Evolutionary conservation across 2,329 filamentous ascomycete genomes (phyloP), one percentile per base, ranked within the genome.

Genomic region (Fusarium verrucosum): DNA sequence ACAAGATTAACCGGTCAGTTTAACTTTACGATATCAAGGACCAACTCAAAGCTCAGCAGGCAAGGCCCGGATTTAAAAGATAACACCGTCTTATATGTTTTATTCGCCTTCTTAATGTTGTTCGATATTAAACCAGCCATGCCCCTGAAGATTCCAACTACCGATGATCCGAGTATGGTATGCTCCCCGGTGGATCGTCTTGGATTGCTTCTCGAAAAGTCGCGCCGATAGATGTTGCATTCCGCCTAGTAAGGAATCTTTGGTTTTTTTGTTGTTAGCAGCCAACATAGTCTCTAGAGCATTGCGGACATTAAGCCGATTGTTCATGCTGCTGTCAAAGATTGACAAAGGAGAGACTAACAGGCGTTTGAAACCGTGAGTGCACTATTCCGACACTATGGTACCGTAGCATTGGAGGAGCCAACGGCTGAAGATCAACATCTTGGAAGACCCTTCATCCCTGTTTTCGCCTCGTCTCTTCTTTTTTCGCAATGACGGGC

Each of bases 131-230:
- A 6, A 13, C 19, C 4, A 4, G 6, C 7, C 8, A 53, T 43
- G 45, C 58, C 58, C 58, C 58, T 62, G 56, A 26, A 23, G 20
- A 35, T 25, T 28, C 3, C 10, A 61, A 62, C 37, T 61, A 50
- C 57, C 58, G 58, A 32, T 8, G 16, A n/a, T n/a, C 10, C 11
- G 22, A 28, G 13, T 17, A 37, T 23, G 23, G 5, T 23, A 32
- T 16, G 30, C 20, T 25, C n/a, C 19, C 32, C 19, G 23, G 50
- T 47, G 33, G 45, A 41, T 28, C 45, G 13, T 7, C n/a, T 41
- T 5, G 17, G 28, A 23, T 43, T 42, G 33, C 30, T 11, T 50
- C 44, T 25, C 16, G 22, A 43, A n/a, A 47, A n/a, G 17, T 35
- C 26, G 25, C 17, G 40, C 16, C 17, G 20, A 20, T 32, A 20